These are phyloP conservation scores for Citrullus colocynthis DNA, from an alignment of 306 rosid species.

Conservation along the genomic window DNA sequence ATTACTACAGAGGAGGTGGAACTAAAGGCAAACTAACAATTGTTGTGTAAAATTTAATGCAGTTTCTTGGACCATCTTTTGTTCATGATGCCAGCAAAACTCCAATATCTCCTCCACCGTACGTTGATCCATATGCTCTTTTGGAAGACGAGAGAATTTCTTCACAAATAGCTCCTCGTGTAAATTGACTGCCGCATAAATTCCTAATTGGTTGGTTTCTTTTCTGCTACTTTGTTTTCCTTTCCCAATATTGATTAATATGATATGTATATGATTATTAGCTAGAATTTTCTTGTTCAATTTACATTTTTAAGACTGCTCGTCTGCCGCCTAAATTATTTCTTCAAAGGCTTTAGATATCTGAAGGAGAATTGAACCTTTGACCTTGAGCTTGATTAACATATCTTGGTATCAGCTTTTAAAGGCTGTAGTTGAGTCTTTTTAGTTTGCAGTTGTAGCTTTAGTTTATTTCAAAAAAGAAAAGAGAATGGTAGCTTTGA, in stretches of 20 bases:
- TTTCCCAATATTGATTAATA: background rate
- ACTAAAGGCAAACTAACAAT: background rate
- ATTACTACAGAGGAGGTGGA: background rate
- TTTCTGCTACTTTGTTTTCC: background rate
- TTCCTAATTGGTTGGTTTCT: background rate
- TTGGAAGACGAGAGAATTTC: slow-evolving; percentile 88
- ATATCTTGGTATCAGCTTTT: too few relatives aligned
- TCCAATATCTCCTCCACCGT: slow-evolving; percentile 54
- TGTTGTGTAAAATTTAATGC: slow-evolving; percentile 10
- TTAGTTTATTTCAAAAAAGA: too few relatives aligned
- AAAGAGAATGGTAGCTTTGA: too few relatives aligned
- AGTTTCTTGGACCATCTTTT: slow-evolving; percentile 75
- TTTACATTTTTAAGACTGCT: background rate
- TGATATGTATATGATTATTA: background rate
- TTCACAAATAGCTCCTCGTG: slow-evolving; percentile 61
- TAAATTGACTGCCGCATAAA: slow-evolving; percentile 23
- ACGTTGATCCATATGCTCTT: slow-evolving; percentile 79
- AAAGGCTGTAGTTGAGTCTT: too few relatives aligned
- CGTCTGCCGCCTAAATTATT: background rate
- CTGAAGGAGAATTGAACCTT: too few relatives aligned
- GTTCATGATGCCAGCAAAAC: slow-evolving; percentile 53
- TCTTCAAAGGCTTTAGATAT: too few relatives aligned
- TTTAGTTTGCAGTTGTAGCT: too few relatives aligned
- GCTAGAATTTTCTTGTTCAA: background rate
- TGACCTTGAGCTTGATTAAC: too few relatives aligned